Percentiles rank a stretch among this genome's conserved stretches.
phyloP scores from a whole-genome alignment of 2,329 filamentous ascomycete species.

The Cladosporium halotolerans region DNA sequence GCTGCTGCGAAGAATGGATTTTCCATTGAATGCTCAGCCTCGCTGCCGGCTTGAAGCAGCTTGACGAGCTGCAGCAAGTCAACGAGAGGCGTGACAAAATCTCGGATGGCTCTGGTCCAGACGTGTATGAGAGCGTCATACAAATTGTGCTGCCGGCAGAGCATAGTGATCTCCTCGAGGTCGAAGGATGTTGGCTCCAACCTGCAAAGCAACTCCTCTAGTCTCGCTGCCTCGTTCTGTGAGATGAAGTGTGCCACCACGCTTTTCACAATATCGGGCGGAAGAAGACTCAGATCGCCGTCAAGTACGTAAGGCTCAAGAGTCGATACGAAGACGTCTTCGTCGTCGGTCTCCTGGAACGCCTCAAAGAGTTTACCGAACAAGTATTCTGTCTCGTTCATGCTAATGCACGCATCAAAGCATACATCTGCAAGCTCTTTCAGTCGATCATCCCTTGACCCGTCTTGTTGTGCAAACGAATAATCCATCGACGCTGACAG shows the following conservation, averaged over 20 bases:
- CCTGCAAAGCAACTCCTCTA: constrained; percentile 93
- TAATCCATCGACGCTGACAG: constrained; percentile 88
- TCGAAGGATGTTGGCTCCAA: constrained; percentile 88
- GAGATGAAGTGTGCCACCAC: constrained; percentile 75
- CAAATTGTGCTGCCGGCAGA: constrained; percentile 86
- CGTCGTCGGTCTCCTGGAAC: constrained; percentile 70
- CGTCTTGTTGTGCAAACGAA: constrained; percentile 62
- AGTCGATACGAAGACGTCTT: constrained; percentile 76
- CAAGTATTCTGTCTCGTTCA: constrained; percentile 73
- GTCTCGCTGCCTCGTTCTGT: constrained; percentile 65
- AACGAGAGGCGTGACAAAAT: constrained; percentile 85
- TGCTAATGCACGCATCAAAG: constrained; percentile 73
- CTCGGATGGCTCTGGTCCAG: constrained; percentile 84
- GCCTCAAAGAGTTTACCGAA: constrained; percentile 88
- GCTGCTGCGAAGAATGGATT: constrained; percentile 58
- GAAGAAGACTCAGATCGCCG: constrained; percentile 64
- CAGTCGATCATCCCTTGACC: constrained; percentile 52
- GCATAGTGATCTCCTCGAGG: constrained; percentile 80
- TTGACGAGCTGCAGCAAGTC: constrained; percentile 66
- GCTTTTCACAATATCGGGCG: constrained; percentile 77
- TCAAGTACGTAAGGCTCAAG: constrained; percentile 85
- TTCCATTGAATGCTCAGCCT: constrained; percentile 47
- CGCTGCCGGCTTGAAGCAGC: constrained; percentile 47
- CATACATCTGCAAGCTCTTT: constrained; percentile 75
- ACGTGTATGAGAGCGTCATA: constrained; percentile 96